A percentile compares a stretch with the other conserved stretches of the same genome.
These are phyloP conservation scores for Murraya koenigii DNA, from an alignment of 345 rosid genomes.

Conservation along the genomic window DNA sequence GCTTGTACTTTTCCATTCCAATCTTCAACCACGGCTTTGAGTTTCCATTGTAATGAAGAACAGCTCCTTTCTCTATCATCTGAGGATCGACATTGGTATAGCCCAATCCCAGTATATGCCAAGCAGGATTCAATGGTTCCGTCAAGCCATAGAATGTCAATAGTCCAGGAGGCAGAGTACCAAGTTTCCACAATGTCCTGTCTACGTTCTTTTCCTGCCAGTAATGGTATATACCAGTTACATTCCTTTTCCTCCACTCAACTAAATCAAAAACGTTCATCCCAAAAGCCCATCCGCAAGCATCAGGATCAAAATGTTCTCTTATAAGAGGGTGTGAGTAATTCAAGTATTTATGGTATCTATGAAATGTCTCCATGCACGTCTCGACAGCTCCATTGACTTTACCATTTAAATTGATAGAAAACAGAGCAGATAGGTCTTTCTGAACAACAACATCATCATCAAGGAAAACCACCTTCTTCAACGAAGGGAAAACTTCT, in stretches of 20 bases:
- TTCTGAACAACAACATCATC: constrained; percentile 85
- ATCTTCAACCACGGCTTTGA: constrained; percentile 98
- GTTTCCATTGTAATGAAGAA: constrained; percentile 90
- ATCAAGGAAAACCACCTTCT: constrained; percentile 83
- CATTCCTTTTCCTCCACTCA: constrained; percentile 88
- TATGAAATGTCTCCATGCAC: constrained; percentile 94
- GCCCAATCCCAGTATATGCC: constrained; percentile 95
- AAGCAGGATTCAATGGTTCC: constrained; percentile 68
- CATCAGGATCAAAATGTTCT: constrained; percentile 89
- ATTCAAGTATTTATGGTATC: constrained; percentile 80
- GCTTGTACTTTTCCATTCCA: constrained; percentile 91
- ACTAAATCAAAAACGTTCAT: constrained; percentile 89
- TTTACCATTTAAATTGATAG: constrained; percentile 63
- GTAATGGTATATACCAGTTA: constrained; percentile 82
- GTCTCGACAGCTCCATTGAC: constrained; percentile 99
- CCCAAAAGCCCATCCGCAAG: constrained; percentile 98
- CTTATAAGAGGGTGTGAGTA: constrained; percentile 90
- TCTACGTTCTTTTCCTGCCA: constrained; percentile 93
- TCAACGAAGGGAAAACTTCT: constrained; percentile 78
- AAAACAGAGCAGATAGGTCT: constrained; percentile 68
- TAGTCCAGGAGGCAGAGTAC: constrained; percentile 88
- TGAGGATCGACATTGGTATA: constrained; percentile 78
- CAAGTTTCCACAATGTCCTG: constrained; percentile 88
- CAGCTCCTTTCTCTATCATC: constrained; percentile 85
- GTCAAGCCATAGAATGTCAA: constrained; percentile 88